Evolutionary conservation across 164 flowering plant species (phyloP).

Genomic region (Annona squamosa): DNA sequence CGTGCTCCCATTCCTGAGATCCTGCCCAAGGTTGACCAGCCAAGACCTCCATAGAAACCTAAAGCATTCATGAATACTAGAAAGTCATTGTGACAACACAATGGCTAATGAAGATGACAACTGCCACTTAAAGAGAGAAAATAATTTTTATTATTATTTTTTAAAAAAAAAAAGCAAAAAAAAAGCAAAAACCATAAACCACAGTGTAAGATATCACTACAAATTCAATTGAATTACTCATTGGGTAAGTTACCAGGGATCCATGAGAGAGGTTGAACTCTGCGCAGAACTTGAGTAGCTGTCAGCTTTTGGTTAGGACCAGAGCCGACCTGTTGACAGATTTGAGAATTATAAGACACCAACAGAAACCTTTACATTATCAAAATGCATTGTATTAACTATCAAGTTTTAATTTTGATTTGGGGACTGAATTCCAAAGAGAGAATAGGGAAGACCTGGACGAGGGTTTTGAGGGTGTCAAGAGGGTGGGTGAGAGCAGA

Average conservation of each 20-base stretch:
- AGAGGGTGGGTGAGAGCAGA: constrained; percentile 63
- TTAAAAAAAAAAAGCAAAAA: not conserved
- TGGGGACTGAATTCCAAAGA: not conserved
- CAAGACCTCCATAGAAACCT: constrained; percentile 80
- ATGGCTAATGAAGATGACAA: not conserved
- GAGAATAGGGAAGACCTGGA: constrained; percentile 52
- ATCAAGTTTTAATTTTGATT: no score
- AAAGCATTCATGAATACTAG: constrained; percentile 2
- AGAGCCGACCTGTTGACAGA: constrained; percentile 32
- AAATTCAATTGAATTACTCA: not conserved
- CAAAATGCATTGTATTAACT: not conserved
- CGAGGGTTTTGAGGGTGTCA: constrained; percentile 69
- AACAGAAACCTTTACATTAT: not conserved
- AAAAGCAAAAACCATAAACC: not conserved
- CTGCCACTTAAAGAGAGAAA: no score
- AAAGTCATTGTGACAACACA: not conserved
- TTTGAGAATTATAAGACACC: not conserved
- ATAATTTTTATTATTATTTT: not conserved
- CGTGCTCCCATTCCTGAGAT: constrained; percentile 62
- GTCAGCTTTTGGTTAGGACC: constrained; percentile 23
- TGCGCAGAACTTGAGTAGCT: constrained; percentile 23
- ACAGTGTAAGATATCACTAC: not conserved
- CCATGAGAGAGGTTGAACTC: constrained; percentile 32
- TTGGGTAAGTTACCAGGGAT: constrained; percentile 22
- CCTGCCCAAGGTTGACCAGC: constrained; percentile 65